Conservation (phyloP, 2,329 filamentous ascomycete species). For the Rhinocladiella similis region DNA sequence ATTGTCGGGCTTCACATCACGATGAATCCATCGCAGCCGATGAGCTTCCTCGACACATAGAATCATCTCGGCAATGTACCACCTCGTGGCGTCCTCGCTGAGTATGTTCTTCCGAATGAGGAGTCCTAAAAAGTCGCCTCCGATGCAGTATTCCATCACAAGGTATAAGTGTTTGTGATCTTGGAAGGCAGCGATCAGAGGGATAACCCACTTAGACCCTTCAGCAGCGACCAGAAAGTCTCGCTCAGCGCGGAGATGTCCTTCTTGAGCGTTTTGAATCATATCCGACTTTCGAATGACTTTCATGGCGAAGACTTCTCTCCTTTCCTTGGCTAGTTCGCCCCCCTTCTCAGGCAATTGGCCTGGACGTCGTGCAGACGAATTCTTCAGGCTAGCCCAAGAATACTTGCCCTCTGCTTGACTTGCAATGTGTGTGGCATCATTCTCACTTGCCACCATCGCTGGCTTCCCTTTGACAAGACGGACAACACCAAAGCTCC, state of each 20-base stretch:
- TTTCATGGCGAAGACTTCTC: conserved; percentile 89
- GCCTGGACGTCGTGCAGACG: not conserved
- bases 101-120: conserved; percentile 83
- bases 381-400: conserved; percentile 1
- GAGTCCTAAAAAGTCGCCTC: conserved; percentile 87
- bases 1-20: conserved; percentile 96
- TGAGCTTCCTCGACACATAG: conserved; percentile 92
- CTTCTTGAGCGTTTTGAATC: conserved; percentile 87
- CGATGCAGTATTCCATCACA: conserved; percentile 98
- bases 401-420: conserved; percentile 2
- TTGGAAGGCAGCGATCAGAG: conserved; percentile 85
- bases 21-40: conserved; percentile 84
- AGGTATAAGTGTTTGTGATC: conserved; percentile 82
- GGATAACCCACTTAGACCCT: conserved; percentile 87
- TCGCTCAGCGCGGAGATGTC: conserved; percentile 84
- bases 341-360: conserved; percentile 3
- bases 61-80: conserved; percentile 95
- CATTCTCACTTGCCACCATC: not conserved
- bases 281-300: conserved; percentile 93
- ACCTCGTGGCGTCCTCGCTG: conserved; percentile 74
- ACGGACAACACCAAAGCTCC: conserved; percentile 89
- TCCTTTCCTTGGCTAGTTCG: conserved; percentile 31
- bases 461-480: conserved; percentile 69
- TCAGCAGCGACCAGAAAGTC: conserved; percentile 89
- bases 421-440: conserved; percentile 7